phyloP scores from a whole-genome alignment of 2,329 filamentous ascomycete species.

The Arthroderma sp. region DNA sequence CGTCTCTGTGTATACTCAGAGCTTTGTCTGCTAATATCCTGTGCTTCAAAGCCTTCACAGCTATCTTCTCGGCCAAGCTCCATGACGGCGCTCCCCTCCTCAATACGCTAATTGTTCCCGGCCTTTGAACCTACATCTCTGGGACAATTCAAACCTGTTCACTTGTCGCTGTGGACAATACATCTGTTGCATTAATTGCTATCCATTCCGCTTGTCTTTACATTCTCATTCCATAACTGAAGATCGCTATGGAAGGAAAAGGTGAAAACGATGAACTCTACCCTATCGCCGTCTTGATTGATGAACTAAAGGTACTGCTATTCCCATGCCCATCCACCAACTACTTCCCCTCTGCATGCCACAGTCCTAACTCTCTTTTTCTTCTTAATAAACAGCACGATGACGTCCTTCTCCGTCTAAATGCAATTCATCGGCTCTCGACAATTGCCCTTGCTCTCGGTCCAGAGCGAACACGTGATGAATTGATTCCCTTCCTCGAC shows the following conservation, averaged over 20 bases:
- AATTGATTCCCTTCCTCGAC: slow-evolving; percentile 97
- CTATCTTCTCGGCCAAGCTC: neutral
- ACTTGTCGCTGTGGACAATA: neutral
- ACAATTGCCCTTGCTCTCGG: slow-evolving; percentile 95
- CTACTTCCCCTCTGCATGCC: neutral
- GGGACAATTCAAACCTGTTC: neutral
- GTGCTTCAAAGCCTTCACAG: no score
- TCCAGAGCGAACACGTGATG: slow-evolving; percentile 90
- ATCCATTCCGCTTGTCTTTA: no score
- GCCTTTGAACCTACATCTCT: neutral
- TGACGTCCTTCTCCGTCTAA: slow-evolving; percentile 92
- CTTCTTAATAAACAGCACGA: slow-evolving; percentile 55
- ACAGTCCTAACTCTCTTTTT: slow-evolving; percentile 7
- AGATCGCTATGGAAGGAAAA: slow-evolving; percentile 65
- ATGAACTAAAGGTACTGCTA: slow-evolving; percentile 82
- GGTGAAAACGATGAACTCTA: slow-evolving; percentile 97
- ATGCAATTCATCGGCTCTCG: slow-evolving; percentile 94
- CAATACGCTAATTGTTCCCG: neutral
- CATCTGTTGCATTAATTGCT: no score
- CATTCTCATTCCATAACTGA: neutral
- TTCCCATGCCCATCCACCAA: slow-evolving; percentile 8
- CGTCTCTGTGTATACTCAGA: no score
- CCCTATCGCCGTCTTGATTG: slow-evolving; percentile 97
- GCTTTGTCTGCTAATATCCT: no score
- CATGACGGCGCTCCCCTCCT: slow-evolving; percentile 1